Percentiles rank a stretch among this genome's conserved stretches.
These are phyloP conservation scores for Brassica nigra DNA, from an alignment of 345 rosid genomes.

Conservation along the genomic window DNA sequence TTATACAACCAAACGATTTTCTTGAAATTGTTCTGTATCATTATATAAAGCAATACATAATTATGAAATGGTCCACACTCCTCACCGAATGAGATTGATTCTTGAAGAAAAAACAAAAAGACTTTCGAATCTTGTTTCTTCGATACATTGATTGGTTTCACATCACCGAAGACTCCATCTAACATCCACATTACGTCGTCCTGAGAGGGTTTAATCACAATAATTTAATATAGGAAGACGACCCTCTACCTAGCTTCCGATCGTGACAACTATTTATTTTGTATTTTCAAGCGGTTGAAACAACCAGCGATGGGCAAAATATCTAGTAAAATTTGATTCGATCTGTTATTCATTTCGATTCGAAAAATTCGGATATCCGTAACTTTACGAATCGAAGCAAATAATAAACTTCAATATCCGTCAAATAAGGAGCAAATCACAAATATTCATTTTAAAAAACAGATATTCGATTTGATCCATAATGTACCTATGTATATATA, in stretches of 20 bases:
- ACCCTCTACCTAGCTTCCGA: constrained; percentile 2
- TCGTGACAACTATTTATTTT: constrained; percentile 9
- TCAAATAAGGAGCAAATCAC: too few relatives aligned
- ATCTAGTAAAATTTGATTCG: too few relatives aligned
- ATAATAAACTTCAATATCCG: too few relatives aligned
- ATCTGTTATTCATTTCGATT: too few relatives aligned
- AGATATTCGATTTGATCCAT: too few relatives aligned
- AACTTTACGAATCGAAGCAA: too few relatives aligned
- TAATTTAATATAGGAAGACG: constrained; percentile 3
- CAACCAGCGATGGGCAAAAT: too few relatives aligned
- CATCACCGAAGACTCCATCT: constrained; percentile 24
- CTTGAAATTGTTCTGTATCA: not conserved
- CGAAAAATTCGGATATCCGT: too few relatives aligned
- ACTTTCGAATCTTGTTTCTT: constrained; percentile 8
- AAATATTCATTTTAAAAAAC: too few relatives aligned
- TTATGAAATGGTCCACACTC: constrained; percentile 21
- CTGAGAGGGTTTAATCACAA: constrained; percentile 9
- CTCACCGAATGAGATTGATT: constrained; percentile 20
- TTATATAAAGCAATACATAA: not conserved
- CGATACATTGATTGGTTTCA: constrained; percentile 7
- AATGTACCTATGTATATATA: too few relatives aligned
- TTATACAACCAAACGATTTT: constrained; percentile 4
- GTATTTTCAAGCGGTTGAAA: not conserved
- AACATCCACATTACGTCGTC: not conserved
- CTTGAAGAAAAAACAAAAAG: constrained; percentile 10